A percentile compares a stretch with the other conserved stretches of the same genome.
Conservation (phyloP, 2,329 filamentous ascomycete species). For the Bipolaris victoriae region DNA sequence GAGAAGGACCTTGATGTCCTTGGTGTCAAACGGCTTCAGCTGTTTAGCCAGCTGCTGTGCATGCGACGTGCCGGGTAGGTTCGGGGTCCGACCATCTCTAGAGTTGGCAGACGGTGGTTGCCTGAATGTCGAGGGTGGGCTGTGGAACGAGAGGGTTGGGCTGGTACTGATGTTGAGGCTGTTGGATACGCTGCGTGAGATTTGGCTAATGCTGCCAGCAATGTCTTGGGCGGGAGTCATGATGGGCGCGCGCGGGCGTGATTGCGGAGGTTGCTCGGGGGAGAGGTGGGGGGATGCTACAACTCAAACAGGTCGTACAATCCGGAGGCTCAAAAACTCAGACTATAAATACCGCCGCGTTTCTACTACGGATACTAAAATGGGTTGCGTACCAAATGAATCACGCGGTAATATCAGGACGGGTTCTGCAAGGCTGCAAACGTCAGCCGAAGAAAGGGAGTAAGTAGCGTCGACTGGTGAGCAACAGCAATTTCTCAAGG, state of each 20-base stretch:
- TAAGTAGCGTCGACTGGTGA: conserved; percentile 16
- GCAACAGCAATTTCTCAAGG: conserved; percentile 25
- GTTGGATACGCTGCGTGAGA: conserved; percentile 60
- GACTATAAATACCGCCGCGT: conserved; percentile 3
- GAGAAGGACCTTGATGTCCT: conserved; percentile 94
- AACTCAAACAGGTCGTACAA: conserved; percentile 27
- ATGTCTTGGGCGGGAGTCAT: conserved; percentile 50
- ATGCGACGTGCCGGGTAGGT: conserved; percentile 17
- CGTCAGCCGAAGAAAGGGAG: conserved; percentile 21
- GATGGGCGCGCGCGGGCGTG: conserved; percentile 24
- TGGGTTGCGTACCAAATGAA: conserved; percentile 4
- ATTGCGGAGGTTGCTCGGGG: conserved; percentile 28
- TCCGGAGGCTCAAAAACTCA: conserved; percentile 16
- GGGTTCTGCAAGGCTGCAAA: conserved; percentile 15
- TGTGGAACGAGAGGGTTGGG: conserved; percentile 76
- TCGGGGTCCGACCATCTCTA: conserved; percentile 48
- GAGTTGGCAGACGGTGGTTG: conserved; percentile 43
- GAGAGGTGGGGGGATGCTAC: conserved; percentile 22
- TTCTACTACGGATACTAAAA: background rate
- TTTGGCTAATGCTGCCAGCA: conserved; percentile 36
- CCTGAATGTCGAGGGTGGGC: conserved; percentile 67
- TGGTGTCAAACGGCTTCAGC: conserved; percentile 92
- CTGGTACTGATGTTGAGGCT: conserved; percentile 75
- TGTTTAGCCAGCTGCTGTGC: conserved; percentile 65
- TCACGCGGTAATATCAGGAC: conserved; percentile 9